Conservation (phyloP, 2,329 filamentous ascomycete genomes). For the Cladosporium austrohemisphaericum region DNA sequence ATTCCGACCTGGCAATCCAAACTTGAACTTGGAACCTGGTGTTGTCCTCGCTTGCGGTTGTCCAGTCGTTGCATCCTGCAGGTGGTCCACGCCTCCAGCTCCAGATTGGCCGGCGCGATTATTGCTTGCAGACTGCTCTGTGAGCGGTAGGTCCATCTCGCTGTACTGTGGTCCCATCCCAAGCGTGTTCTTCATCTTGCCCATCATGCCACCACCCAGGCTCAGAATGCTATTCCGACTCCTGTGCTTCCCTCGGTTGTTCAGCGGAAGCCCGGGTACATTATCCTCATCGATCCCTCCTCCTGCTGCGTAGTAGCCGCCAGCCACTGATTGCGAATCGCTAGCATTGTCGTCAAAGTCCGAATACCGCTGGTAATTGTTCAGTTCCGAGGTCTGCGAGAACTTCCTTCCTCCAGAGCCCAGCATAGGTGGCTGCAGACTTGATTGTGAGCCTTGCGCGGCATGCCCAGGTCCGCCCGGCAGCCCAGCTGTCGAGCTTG, state of each 20-base stretch:
- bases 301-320: slow-evolving; percentile 70
- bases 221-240: slow-evolving; percentile 86
- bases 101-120: slow-evolving; percentile 31
- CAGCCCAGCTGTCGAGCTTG: slow-evolving; percentile 43
- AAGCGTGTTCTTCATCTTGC: slow-evolving; percentile 82
- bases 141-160: slow-evolving; percentile 96
- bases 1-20: slow-evolving; percentile 72
- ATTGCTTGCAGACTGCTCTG: slow-evolving; percentile 62
- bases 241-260: slow-evolving; percentile 44
- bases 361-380: slow-evolving; percentile 89
- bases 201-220: slow-evolving; percentile 81
- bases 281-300: slow-evolving; percentile 56
- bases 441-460: slow-evolving; percentile 30
- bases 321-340: slow-evolving; percentile 18
- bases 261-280: slow-evolving; percentile 47
- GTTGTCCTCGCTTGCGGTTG: slow-evolving; percentile 33
- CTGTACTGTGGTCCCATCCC: slow-evolving; percentile 86
- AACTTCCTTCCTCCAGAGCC: slow-evolving; percentile 46
- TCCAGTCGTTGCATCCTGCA: slow-evolving; percentile 14
- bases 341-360: slow-evolving; percentile 66
- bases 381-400: slow-evolving; percentile 75
- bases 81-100: slow-evolving; percentile 36
- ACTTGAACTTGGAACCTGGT: slow-evolving; percentile 79
- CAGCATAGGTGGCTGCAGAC: slow-evolving; percentile 35
- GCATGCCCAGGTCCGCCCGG: slow-evolving; percentile 42